phyloP scores from a whole-genome alignment of 2,329 filamentous ascomycete genomes.

The Fusarium proliferatum region DNA sequence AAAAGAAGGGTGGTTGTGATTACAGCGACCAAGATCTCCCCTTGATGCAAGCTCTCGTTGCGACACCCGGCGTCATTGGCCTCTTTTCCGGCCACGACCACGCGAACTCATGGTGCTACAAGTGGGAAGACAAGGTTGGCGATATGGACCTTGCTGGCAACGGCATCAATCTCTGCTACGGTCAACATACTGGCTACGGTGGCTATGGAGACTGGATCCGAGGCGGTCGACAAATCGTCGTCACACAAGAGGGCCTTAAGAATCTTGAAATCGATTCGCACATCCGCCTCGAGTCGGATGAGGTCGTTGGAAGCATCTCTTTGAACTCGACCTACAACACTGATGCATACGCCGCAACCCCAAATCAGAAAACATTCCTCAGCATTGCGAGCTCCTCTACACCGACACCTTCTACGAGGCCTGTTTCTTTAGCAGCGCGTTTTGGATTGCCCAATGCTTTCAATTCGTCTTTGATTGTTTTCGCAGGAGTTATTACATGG shows the following conservation, averaged over 20 bases:
- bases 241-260: slow-evolving; percentile 56
- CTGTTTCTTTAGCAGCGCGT: neutral
- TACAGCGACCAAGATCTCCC: slow-evolving; percentile 65
- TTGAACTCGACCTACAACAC: slow-evolving; percentile 70
- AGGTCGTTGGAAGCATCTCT: slow-evolving; percentile 61
- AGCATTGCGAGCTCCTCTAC: neutral
- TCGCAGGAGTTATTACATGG: neutral
- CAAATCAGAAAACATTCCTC: slow-evolving; percentile 49
- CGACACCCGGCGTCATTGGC: slow-evolving; percentile 65
- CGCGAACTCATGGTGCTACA: slow-evolving; percentile 68
- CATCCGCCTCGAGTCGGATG: slow-evolving; percentile 69
- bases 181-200: slow-evolving; percentile 75
- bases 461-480: neutral
- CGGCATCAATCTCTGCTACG: slow-evolving; percentile 65
- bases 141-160: slow-evolving; percentile 59
- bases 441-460: neutral
- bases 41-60: slow-evolving; percentile 71
- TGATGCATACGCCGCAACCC: slow-evolving; percentile 63
- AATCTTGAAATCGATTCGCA: slow-evolving; percentile 64
- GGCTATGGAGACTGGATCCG: slow-evolving; percentile 74
- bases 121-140: slow-evolving; percentile 59
- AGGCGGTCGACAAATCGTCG: slow-evolving; percentile 67
- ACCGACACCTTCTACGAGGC: neutral
- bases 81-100: slow-evolving; percentile 77
- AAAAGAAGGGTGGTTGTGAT: slow-evolving; percentile 51